A percentile compares a stretch with the other conserved stretches of the same genome.
Evolutionary conservation across 2,329 filamentous ascomycete genomes (phyloP).

Genomic region (Hypoxylon sp.): DNA sequence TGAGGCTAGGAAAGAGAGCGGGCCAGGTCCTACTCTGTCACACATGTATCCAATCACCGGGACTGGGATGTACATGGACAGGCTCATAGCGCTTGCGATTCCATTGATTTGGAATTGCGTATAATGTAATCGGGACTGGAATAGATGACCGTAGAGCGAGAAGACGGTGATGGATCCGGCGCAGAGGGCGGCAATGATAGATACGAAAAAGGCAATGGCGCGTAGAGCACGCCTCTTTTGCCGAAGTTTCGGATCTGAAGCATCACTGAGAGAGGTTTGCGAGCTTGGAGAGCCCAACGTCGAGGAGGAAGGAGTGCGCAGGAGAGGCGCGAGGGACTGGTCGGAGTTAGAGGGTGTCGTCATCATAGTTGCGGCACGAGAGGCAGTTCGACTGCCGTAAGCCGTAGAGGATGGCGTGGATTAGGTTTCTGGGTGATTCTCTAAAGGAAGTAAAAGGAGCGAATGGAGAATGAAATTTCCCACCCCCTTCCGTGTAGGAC

Average conservation of each 20-base stretch:
- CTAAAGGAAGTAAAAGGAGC: slow-evolving; percentile 26
- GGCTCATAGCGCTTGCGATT: slow-evolving; percentile 85
- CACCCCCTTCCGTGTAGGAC: slow-evolving; percentile 24
- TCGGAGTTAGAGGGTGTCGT: slow-evolving; percentile 45
- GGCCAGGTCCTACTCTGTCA: slow-evolving; percentile 86
- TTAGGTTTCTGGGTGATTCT: not conserved
- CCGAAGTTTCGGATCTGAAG: slow-evolving; percentile 42
- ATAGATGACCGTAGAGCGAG: slow-evolving; percentile 91
- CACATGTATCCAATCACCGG: slow-evolving; percentile 91
- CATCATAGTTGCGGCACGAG: slow-evolving; percentile 43
- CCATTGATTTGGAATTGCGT: slow-evolving; percentile 93
- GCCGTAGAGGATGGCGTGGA: not conserved
- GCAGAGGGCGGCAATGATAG: slow-evolving; percentile 76
- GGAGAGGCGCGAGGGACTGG: slow-evolving; percentile 47
- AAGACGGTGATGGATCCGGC: slow-evolving; percentile 94
- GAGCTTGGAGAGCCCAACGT: slow-evolving; percentile 51
- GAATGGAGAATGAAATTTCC: slow-evolving; percentile 30
- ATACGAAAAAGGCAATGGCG: slow-evolving; percentile 66
- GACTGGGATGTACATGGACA: slow-evolving; percentile 93
- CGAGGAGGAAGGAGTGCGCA: slow-evolving; percentile 51
- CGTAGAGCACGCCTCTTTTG: slow-evolving; percentile 54
- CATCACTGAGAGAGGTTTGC: slow-evolving; percentile 52
- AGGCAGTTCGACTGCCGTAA: slow-evolving; percentile 28
- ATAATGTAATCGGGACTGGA: slow-evolving; percentile 89
- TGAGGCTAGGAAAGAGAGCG: slow-evolving; percentile 80